These are phyloP conservation scores for Insectozyma bohioensis DNA, from an alignment of 1,139 yeast species.

Conservation along the genomic window DNA sequence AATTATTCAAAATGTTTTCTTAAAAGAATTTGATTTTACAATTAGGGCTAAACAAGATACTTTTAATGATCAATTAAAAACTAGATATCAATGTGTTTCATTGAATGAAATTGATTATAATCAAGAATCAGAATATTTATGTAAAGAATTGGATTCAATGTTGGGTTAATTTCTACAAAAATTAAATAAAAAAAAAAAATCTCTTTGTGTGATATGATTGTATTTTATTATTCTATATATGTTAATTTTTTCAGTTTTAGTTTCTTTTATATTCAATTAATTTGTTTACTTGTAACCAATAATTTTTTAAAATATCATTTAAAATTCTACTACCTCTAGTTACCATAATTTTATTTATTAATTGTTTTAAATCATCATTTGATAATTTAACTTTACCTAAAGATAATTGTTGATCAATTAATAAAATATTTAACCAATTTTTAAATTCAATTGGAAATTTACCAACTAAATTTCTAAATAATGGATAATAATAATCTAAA, in stretches of 20 bases:
- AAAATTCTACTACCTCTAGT: constrained; percentile 68
- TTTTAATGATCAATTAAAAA: constrained; percentile 75
- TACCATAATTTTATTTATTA: constrained; percentile 55
- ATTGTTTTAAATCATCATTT: constrained; percentile 25
- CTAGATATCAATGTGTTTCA: constrained; percentile 68
- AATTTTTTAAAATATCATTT: constrained; percentile 54
- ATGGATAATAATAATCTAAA: constrained; percentile 54
- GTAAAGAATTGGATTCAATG: constrained; percentile 46
- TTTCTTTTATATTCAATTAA: constrained; percentile 39
- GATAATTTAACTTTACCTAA: constrained; percentile 16
- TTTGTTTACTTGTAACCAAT: constrained; percentile 62
- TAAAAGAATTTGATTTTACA: constrained; percentile 72
- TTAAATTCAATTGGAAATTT: constrained; percentile 52
- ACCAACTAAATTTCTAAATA: constrained; percentile 53
- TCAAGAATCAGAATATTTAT: constrained; percentile 62
- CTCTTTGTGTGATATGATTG: too few relatives aligned
- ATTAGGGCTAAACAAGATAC: constrained; percentile 81
- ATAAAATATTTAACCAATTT: constrained; percentile 39
- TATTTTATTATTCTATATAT: too few relatives aligned
- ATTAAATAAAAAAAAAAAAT: too few relatives aligned
- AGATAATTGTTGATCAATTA: constrained; percentile 17
- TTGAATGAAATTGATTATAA: constrained; percentile 57
- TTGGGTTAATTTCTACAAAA: constrained; percentile 26
- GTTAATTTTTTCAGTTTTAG: constrained; percentile 2
- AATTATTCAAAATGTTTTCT: constrained; percentile 52